These are phyloP conservation scores for Xylariaceae sp. DNA, from an alignment of 2,329 filamentous ascomycete genomes.

Conservation along the genomic window DNA sequence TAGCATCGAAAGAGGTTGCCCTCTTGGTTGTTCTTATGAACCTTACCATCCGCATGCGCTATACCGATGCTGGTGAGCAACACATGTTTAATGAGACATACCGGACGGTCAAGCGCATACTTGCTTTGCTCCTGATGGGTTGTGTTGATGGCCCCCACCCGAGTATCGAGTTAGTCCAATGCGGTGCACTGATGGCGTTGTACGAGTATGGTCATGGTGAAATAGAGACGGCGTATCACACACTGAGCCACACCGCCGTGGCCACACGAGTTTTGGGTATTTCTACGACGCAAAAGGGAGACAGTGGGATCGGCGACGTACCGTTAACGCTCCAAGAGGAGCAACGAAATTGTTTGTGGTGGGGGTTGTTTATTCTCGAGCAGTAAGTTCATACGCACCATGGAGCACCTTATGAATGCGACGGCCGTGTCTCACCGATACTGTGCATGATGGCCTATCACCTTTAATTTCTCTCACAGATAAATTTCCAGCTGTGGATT, in stretches of 20 bases:
- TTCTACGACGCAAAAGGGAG: constrained; percentile 36
- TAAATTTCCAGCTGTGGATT: not conserved
- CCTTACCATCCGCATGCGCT: constrained; percentile 39
- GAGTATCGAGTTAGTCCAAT: constrained; percentile 40
- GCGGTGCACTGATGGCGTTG: constrained; percentile 39
- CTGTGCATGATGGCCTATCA: not conserved
- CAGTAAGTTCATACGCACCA: constrained; percentile 33
- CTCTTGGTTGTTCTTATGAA: constrained; percentile 43
- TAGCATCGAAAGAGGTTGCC: constrained; percentile 32
- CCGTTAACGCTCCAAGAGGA: constrained; percentile 25
- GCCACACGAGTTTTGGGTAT: constrained; percentile 37
- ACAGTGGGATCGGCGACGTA: constrained; percentile 26
- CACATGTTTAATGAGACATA: constrained; percentile 41
- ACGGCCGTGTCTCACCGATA: not conserved
- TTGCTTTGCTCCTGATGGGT: constrained; percentile 35
- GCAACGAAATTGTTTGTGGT: constrained; percentile 41
- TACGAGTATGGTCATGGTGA: constrained; percentile 45
- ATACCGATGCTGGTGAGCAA: constrained; percentile 35
- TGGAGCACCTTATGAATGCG: not conserved
- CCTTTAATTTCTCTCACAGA: not conserved
- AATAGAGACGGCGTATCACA: constrained; percentile 40
- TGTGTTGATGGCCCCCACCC: constrained; percentile 32
- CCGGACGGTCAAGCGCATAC: constrained; percentile 37
- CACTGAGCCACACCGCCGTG: constrained; percentile 40
- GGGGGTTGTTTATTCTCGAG: constrained; percentile 43